Conservation (phyloP, 139 green algal genomes). For the Microglena sp. region DNA sequence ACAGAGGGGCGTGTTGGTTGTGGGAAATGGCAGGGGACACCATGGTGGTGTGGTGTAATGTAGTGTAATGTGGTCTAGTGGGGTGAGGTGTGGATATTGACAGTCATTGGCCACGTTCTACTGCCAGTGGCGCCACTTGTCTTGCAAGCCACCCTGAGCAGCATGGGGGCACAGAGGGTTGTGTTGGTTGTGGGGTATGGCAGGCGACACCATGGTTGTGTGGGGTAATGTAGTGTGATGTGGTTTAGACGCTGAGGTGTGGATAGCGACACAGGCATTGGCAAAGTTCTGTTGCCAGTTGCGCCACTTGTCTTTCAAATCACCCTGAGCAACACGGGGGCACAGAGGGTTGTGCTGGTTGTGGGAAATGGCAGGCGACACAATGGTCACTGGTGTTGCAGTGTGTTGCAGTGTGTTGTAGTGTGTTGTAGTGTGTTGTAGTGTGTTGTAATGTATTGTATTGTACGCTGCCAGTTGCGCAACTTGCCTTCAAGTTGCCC, state of each 20-base stretch:
- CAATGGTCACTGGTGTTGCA: background rate
- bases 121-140: background rate
- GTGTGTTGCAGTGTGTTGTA: background rate
- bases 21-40: no score
- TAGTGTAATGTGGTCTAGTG: background rate
- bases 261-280: conserved; percentile 2
- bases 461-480: background rate
- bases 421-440: background rate
- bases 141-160: conserved; percentile 2
- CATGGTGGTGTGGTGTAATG: no score
- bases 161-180: no score
- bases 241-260: background rate
- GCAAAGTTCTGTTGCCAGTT: conserved; percentile 22
- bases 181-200: no score
- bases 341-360: no score
- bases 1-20: no score
- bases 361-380: no score
- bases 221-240: no score
- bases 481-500: background rate
- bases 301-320: conserved; percentile 27
- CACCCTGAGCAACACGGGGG: no score
- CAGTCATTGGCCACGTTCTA: background rate
- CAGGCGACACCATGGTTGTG: no score
- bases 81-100: background rate
- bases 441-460: no score